These are phyloP conservation scores for Rhodotorula sp. DNA, from an alignment of 1,284 basidiomycete genomes.

Conservation along the genomic window DNA sequence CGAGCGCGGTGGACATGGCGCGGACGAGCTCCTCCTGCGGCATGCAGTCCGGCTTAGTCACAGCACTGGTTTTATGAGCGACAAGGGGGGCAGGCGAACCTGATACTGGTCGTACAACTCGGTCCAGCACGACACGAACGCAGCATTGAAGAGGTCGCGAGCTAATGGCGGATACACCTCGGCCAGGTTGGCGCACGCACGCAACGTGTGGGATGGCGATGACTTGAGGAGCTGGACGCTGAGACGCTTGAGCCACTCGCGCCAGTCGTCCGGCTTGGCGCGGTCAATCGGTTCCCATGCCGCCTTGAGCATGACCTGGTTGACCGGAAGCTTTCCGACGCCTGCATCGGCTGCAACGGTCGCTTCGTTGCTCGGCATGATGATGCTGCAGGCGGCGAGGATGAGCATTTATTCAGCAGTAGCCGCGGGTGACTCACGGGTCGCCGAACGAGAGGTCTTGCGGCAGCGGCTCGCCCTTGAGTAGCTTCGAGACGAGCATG, in stretches of 20 bases:
- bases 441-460: slow-evolving; percentile 57
- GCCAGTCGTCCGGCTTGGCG: slow-evolving; percentile 75
- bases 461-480: slow-evolving; percentile 88
- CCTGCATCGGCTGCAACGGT: slow-evolving; percentile 59
- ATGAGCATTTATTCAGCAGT: slow-evolving; percentile 8
- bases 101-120: slow-evolving; percentile 96
- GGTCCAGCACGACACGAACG: slow-evolving; percentile 96
- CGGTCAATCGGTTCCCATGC: slow-evolving; percentile 85
- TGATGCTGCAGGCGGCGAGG: slow-evolving; percentile 14
- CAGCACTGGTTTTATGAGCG: not conserved
- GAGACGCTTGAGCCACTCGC: slow-evolving; percentile 91
- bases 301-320: slow-evolving; percentile 95
- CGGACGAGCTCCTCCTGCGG: slow-evolving; percentile 85
- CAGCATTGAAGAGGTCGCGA: slow-evolving; percentile 95
- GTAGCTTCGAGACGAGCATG: slow-evolving; percentile 78
- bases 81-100: slow-evolving; percentile 55
- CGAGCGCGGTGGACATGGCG: slow-evolving; percentile 86
- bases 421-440: slow-evolving; percentile 44
- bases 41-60: not conserved
- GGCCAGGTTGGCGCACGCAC: slow-evolving; percentile 91
- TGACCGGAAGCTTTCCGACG: slow-evolving; percentile 89
- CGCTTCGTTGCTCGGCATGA: slow-evolving; percentile 49
- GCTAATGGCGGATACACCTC: slow-evolving; percentile 90
- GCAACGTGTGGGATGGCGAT: slow-evolving; percentile 93
- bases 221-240: slow-evolving; percentile 98